Base-by-base conservation (phyloP, 2,329 filamentous ascomycete species). In the Claviceps arundinis region DNA sequence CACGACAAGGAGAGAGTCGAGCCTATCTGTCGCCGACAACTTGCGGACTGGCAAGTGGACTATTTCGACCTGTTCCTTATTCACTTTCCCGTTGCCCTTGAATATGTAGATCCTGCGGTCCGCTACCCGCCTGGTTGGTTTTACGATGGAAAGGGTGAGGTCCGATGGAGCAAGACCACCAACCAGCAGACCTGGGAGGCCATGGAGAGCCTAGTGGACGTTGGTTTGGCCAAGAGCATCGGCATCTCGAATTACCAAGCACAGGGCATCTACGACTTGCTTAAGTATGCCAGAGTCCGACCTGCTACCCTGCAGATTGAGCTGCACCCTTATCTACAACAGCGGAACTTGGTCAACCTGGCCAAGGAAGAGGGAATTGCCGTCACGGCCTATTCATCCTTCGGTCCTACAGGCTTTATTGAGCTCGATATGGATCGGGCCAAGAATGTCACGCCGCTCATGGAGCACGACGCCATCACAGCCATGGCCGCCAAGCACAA, bases 21-120 rank as follows among this genome's bases (percentile, higher is more conserved):
- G 70, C 82, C 82, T 54, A 89, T 93, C 64, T 78, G 75, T 69
- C 80, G 80, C 68, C 84, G 83, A 64, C 86, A 90, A 71, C 81
- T 90, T 56, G 78, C 81, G 59, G 86, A 91, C 74, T 91, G 87
- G 82, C 83, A 85, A 56, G 67, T 94, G 55, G 88, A 90, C 63
- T 94, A 94, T 76, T 90, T 95, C 68, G 89, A 95, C 68, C 80
- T 94, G 58, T 95, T 84, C 79, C 75, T 91, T 62, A 82, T 94
- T 62, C 89, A 95, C 75, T 95, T 93, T 78, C 89, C 89, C 58
- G 81, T 93, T 57, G 80, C 89, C 42, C 77, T 95, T 61, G 85
- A 89, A 73, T 94, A 87, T 69, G 85, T 94, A 61, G 85, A 89
- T 71, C 89, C 88, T 41, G 71, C 74, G 16, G 82, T 84, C 54